A percentile compares a stretch with the other conserved stretches of the same genome.
Conservation (phyloP, 1,139 yeast genomes). For the Magnusiomyces clavatus region DNA sequence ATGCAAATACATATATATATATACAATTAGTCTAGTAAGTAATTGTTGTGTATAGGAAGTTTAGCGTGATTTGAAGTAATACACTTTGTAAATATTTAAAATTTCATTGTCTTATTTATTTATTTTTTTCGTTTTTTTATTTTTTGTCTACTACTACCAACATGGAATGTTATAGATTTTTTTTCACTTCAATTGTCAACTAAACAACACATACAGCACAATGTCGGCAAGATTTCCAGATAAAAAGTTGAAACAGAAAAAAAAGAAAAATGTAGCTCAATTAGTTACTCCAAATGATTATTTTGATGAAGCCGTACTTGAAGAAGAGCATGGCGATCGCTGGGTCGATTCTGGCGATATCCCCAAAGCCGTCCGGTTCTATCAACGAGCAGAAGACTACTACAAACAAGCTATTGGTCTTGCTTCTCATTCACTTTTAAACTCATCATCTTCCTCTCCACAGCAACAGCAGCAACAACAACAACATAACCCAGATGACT, state of each 20-base stretch:
- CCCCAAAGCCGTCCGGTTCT: slow-evolving; percentile 27
- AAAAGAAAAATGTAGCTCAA: slow-evolving; percentile 7
- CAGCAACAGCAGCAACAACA: not conserved
- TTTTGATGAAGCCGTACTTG: slow-evolving; percentile 23
- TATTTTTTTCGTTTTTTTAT: too few relatives aligned
- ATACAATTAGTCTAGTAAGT: too few relatives aligned
- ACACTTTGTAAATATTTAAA: too few relatives aligned
- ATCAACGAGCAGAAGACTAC: slow-evolving; percentile 21
- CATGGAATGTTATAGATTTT: too few relatives aligned
- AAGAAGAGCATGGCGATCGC: slow-evolving; percentile 28
- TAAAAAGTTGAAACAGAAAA: slow-evolving; percentile 4
- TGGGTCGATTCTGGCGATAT: slow-evolving; percentile 27
- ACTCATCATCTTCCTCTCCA: not conserved
- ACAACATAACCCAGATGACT: not conserved
- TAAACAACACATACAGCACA: too few relatives aligned
- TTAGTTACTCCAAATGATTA: slow-evolving; percentile 22
- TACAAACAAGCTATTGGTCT: slow-evolving; percentile 18
- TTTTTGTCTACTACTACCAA: too few relatives aligned
- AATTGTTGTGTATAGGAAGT: too few relatives aligned
- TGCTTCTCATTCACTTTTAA: slow-evolving; percentile 3
- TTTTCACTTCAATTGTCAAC: too few relatives aligned
- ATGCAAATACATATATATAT: too few relatives aligned
- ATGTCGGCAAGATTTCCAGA: too few relatives aligned
- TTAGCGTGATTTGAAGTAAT: too few relatives aligned
- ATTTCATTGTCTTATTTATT: too few relatives aligned